A percentile compares a stretch with the other conserved stretches of the same genome.
phyloP scores from a whole-genome alignment of 495 filamentous ascomycete species.

The Aspergillus coremiiformis region DNA sequence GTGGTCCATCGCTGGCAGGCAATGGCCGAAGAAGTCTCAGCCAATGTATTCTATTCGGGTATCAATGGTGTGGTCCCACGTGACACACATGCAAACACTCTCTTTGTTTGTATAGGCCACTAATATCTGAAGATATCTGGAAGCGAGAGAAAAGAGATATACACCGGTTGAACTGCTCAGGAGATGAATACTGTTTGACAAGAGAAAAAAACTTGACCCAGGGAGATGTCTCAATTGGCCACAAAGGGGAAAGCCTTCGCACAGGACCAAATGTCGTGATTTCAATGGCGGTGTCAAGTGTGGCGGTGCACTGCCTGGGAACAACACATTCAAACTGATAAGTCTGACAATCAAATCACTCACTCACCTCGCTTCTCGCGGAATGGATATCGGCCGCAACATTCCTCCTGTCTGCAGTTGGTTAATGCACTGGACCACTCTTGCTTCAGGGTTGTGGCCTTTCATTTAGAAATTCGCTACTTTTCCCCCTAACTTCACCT shows the following conservation, averaged over 20 bases:
- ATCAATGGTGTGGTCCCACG: neutral
- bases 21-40: conserved; percentile 14
- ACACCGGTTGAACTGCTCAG: neutral
- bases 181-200: no score
- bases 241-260: neutral
- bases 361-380: neutral
- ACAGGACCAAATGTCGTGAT: conserved; percentile 7
- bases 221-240: neutral
- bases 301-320: conserved; percentile 3
- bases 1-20: conserved; percentile 26
- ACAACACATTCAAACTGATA: neutral
- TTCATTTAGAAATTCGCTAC: neutral
- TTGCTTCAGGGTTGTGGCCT: neutral
- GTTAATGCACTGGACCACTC: neutral
- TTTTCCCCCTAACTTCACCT: neutral
- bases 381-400: neutral
- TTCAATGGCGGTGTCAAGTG: conserved; percentile 8
- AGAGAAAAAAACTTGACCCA: no score
- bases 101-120: neutral
- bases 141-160: neutral
- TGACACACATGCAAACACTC: neutral
- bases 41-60: conserved; percentile 7
- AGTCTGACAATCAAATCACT: no score
- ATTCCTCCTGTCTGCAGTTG: neutral
- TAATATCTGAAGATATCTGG: neutral